Conservation (phyloP, 2,329 filamentous ascomycete species). For the Microascus cirrosus region DNA sequence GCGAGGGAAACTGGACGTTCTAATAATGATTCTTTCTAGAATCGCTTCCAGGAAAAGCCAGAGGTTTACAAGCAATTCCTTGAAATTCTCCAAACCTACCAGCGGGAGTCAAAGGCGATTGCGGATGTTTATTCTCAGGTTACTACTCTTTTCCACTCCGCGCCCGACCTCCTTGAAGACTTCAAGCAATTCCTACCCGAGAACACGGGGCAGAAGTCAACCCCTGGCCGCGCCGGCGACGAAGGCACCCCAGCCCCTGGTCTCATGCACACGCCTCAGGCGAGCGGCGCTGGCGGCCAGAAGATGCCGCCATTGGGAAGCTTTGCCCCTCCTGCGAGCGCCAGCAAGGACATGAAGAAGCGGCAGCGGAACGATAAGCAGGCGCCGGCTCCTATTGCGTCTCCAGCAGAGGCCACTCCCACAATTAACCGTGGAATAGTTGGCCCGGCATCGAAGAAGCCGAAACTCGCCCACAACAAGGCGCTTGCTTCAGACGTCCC, state of each 20-base stretch:
- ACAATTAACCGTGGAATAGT: conserved; percentile 15
- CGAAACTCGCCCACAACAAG: conserved; percentile 61
- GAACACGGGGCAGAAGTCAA: conserved; percentile 48
- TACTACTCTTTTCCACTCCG: conserved; percentile 83
- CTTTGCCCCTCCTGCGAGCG: conserved; percentile 73
- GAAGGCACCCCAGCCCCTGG: conserved; percentile 42
- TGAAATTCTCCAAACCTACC: conserved; percentile 95
- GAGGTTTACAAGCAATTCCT: conserved; percentile 99
- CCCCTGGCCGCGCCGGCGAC: conserved; percentile 46
- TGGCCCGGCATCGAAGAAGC: conserved; percentile 42
- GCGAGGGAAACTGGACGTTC: not conserved
- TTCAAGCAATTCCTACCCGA: conserved; percentile 98
- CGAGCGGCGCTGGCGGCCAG: conserved; percentile 46
- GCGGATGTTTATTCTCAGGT: conserved; percentile 98
- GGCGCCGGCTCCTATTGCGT: conserved; percentile 23
- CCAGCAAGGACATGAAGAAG: conserved; percentile 86
- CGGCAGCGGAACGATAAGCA: conserved; percentile 54
- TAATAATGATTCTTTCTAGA: conserved; percentile 38
- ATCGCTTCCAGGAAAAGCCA: conserved; percentile 89
- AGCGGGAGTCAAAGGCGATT: conserved; percentile 94
- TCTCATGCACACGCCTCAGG: conserved; percentile 44
- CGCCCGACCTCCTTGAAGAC: conserved; percentile 89
- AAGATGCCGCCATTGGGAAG: conserved; percentile 91
- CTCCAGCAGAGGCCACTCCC: conserved; percentile 1
- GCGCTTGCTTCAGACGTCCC: conserved; percentile 47